Evolutionary conservation across 495 filamentous ascomycete species (phyloP).

Genomic region (Hypomontagnella monticulosa): DNA sequence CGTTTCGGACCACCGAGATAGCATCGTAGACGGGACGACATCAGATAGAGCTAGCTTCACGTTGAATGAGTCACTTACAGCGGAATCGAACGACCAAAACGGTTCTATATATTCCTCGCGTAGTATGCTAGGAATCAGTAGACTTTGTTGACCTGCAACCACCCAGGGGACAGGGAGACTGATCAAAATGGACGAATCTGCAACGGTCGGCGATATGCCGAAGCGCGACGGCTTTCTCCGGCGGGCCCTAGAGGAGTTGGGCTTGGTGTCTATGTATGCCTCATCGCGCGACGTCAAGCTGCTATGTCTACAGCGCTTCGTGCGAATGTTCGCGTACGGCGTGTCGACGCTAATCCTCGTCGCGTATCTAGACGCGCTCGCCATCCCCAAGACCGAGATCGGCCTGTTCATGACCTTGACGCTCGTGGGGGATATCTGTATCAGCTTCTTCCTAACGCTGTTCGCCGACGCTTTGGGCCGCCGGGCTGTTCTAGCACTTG

Average conservation of each 20-base stretch:
- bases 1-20: no score
- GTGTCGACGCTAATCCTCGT: conserved; percentile 52
- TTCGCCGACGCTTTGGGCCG: conserved; percentile 80
- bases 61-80: no score
- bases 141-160: background rate
- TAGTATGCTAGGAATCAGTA: no score
- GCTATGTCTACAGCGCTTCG: conserved; percentile 75
- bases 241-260: conserved; percentile 29
- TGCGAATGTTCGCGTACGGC: conserved; percentile 62
- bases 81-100: no score
- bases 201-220: background rate
- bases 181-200: background rate
- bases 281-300: conserved; percentile 73
- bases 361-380: conserved; percentile 66
- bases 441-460: conserved; percentile 79
- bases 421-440: conserved; percentile 77
- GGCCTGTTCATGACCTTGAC: conserved; percentile 92
- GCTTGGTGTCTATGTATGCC: conserved; percentile 58
- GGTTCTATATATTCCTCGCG: no score
- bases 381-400: conserved; percentile 71
- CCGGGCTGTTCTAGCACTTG: conserved; percentile 69
- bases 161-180: background rate
- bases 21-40: no score
- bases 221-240: background rate
- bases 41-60: no score